phyloP scores from a whole-genome alignment of 805 yeast species.

The Candida nanaspora region DNA sequence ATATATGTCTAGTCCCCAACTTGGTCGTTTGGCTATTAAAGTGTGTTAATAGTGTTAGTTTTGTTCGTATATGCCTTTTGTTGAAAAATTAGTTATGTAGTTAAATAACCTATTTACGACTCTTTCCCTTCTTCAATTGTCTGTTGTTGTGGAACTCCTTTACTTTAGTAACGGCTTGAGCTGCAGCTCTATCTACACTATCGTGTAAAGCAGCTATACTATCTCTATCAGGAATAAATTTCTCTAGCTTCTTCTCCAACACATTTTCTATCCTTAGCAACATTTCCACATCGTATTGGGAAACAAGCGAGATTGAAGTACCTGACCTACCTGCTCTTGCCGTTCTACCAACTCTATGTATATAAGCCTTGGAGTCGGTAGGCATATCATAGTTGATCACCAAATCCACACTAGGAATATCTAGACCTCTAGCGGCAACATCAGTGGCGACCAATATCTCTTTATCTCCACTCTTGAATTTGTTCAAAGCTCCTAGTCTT shows the following conservation, averaged over 20 bases:
- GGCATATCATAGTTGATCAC: conserved; percentile 92
- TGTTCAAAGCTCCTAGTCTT: conserved; percentile 73
- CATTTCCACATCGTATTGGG: conserved; percentile 90
- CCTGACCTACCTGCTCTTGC: conserved; percentile 93
- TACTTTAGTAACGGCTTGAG: conserved; percentile 79
- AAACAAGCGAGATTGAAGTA: conserved; percentile 77
- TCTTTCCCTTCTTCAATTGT: conserved; percentile 15
- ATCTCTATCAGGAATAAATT: conserved; percentile 71
- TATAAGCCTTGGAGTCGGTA: conserved; percentile 92
- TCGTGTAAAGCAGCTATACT: conserved; percentile 72
- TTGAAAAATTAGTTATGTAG: too few relatives aligned
- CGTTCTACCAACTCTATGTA: conserved; percentile 97
- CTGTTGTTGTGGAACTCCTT: conserved; percentile 48
- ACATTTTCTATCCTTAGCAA: conserved; percentile 86
- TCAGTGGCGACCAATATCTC: conserved; percentile 74
- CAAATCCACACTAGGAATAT: conserved; percentile 85
- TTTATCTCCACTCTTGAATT: conserved; percentile 67
- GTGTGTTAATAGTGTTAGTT: too few relatives aligned
- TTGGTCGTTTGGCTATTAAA: too few relatives aligned
- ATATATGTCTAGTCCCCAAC: too few relatives aligned
- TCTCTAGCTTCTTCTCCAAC: conserved; percentile 74
- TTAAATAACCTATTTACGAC: neutral
- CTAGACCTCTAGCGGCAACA: conserved; percentile 96
- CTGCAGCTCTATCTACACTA: conserved; percentile 85
- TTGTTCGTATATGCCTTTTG: too few relatives aligned